Percentiles rank a stretch among this genome's conserved stretches.
These are phyloP conservation scores for Bruguiera parviflora DNA, from an alignment of 345 rosid genomes.

Conservation along the genomic window DNA sequence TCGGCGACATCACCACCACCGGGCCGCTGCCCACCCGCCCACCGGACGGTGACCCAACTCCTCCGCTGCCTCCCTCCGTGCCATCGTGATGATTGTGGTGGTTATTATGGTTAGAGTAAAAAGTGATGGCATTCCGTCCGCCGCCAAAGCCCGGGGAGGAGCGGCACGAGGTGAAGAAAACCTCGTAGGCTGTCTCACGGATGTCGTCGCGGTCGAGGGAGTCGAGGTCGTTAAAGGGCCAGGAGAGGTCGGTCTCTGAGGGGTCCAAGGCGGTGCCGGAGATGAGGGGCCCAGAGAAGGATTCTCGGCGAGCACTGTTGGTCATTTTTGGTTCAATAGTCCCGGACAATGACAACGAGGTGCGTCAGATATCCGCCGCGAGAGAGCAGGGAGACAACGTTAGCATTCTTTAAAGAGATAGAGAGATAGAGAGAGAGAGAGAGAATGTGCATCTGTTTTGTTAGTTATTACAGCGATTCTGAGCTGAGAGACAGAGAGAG, in stretches of 20 bases:
- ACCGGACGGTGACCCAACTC: slow-evolving; percentile 17
- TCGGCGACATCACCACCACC: slow-evolving; percentile 63
- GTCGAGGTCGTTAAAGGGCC: slow-evolving; percentile 69
- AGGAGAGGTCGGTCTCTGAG: slow-evolving; percentile 45
- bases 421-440: slow-evolving; percentile 18
- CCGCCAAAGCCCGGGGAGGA: slow-evolving; percentile 84
- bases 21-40: slow-evolving; percentile 31
- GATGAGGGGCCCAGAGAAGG: slow-evolving; percentile 40
- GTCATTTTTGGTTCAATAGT: slow-evolving; percentile 22
- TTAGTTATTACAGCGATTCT: slow-evolving; percentile 3
- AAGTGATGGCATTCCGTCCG: slow-evolving; percentile 55
- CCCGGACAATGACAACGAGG: not conserved
- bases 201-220: slow-evolving; percentile 59
- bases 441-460: not conserved
- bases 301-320: slow-evolving; percentile 48
- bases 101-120: slow-evolving; percentile 48
- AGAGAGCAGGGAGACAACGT: slow-evolving; percentile 36
- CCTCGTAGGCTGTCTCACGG: slow-evolving; percentile 82
- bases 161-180: slow-evolving; percentile 83
- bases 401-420: slow-evolving; percentile 26
- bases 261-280: slow-evolving; percentile 22
- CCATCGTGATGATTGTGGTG: slow-evolving; percentile 24
- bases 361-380: slow-evolving; percentile 40
- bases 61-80: slow-evolving; percentile 38
- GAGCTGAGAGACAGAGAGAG: not conserved